Base-by-base conservation (phyloP, 257 asterid genomes). In the Gentiana dahurica region DNA sequence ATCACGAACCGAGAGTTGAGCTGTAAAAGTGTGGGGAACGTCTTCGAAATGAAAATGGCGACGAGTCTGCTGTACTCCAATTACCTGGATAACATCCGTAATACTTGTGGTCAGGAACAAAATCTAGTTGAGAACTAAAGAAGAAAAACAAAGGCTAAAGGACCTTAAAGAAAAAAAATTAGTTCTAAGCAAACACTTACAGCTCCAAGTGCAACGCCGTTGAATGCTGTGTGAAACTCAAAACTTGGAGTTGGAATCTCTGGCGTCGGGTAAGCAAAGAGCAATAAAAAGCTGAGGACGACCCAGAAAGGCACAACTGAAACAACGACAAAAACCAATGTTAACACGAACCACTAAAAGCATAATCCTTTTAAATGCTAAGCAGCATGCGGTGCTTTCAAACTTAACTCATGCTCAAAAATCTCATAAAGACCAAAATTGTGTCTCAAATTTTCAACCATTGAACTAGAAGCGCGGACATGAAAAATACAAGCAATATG, bases 221-320 rank as follows among this genome's bases (percentile, higher is more conserved):
- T 63, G 79, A 92, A 83, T 66, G 99, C 93, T 53, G 95, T 81
- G 72, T 89, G 90, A 65, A 67, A 92, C 80, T 92, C 99, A 53
- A 80, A 88, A 78, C 99, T 88, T 53, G 97, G 99, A 34, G 97
- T 92, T 24, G 94, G 82, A 64, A 74, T 48, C 72, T 85, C 95
- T 32, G 95, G 99, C n/a, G 87, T 85, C 33, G 99, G 99, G 69
- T 92, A 88, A 55, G 99, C 99, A 71, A 92, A 92, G 73, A 92
- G 84, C 74, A 92, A 69, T 74, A 88, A 71, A 74, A 92, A 80
- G 83, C 95, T 80, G 64, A 92, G 77, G 34, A 76, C 79, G 6
- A 81, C 73, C 95, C 99, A 92, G 73, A 85, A 88, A 51, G 93
- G 71, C 38, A 91, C 62, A 77, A 92, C 99, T 92, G 95, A 69